A percentile compares a stretch with the other conserved stretches of the same genome.
These are phyloP conservation scores for Kodamaea laetipori DNA, from an alignment of 805 yeast species.

Conservation along the genomic window DNA sequence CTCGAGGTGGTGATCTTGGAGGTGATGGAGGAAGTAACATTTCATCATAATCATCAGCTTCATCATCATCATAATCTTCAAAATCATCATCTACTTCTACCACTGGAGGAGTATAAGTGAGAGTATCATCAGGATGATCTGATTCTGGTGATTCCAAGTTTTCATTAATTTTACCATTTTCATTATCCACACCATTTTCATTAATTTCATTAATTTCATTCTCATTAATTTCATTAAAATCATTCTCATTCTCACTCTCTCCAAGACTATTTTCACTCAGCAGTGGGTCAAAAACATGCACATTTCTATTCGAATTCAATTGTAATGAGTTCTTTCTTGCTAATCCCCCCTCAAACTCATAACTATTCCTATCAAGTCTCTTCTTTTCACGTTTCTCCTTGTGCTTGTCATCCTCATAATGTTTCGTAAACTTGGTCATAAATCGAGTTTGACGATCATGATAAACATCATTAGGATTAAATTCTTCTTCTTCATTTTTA, in stretches of 20 bases:
- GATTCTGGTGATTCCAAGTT: too few species aligned
- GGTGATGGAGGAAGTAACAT: slow-evolving; percentile 57
- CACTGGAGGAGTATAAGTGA: slow-evolving; percentile 1
- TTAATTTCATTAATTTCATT: too few species aligned
- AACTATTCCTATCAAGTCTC: neutral
- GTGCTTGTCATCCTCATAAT: slow-evolving; percentile 29
- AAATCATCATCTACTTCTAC: slow-evolving; percentile 8
- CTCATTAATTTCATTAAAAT: too few species aligned
- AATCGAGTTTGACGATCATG: slow-evolving; percentile 32
- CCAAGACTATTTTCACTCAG: slow-evolving; percentile 12
- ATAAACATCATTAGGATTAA: slow-evolving; percentile 36
- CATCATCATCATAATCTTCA: slow-evolving; percentile 13
- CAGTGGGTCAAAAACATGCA: slow-evolving; percentile 13
- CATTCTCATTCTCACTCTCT: slow-evolving; percentile 6
- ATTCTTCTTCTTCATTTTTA: slow-evolving; percentile 20
- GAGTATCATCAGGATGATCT: neutral
- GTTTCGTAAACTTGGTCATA: neutral
- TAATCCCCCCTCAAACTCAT: slow-evolving; percentile 1
- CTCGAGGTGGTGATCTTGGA: slow-evolving; percentile 78
- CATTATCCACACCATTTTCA: too few species aligned
- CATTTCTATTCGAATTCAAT: slow-evolving; percentile 12
- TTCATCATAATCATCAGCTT: slow-evolving; percentile 30
- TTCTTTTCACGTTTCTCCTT: slow-evolving; percentile 14
- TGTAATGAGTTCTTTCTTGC: slow-evolving; percentile 1
- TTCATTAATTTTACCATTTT: too few species aligned